Conservation (phyloP, 371 early-diverging fungal species). For the Catenaria anguillulae region DNA sequence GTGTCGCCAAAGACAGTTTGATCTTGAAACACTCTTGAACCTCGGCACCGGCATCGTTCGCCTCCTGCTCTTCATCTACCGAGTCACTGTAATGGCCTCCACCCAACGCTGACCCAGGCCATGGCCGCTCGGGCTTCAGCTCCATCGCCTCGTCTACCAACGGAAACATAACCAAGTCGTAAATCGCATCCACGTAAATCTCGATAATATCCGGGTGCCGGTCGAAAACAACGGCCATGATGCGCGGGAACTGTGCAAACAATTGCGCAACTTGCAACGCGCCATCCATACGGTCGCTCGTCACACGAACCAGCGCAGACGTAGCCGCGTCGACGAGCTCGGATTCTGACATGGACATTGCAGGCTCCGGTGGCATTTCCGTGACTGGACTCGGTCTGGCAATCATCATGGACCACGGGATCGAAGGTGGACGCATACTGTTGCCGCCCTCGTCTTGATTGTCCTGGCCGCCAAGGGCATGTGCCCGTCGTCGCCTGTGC, state of each 20-base stretch:
- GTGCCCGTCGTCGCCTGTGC: no score
- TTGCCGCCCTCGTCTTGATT: background rate
- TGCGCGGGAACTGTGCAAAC: background rate
- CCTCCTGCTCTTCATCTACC: no score
- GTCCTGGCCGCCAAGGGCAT: no score
- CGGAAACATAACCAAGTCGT: conserved; percentile 1
- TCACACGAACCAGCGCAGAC: background rate
- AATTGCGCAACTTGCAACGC: background rate
- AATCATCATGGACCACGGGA: no score
- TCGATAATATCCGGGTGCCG: background rate
- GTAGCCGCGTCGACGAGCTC: background rate
- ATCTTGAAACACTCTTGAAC: background rate
- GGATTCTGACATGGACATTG: background rate
- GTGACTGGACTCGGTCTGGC: no score
- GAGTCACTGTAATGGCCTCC: no score
- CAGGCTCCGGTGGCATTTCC: background rate
- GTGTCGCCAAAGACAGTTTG: background rate
- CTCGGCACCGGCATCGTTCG: no score
- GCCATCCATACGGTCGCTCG: background rate
- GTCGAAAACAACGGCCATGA: background rate
- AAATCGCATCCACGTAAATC: background rate
- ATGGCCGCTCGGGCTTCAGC: background rate
- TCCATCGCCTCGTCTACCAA: background rate
- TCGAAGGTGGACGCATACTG: no score
- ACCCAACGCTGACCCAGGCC: background rate